Evolutionary conservation across 2,329 filamentous ascomycete species (phyloP).

Genomic region (Drechslera avenae): DNA sequence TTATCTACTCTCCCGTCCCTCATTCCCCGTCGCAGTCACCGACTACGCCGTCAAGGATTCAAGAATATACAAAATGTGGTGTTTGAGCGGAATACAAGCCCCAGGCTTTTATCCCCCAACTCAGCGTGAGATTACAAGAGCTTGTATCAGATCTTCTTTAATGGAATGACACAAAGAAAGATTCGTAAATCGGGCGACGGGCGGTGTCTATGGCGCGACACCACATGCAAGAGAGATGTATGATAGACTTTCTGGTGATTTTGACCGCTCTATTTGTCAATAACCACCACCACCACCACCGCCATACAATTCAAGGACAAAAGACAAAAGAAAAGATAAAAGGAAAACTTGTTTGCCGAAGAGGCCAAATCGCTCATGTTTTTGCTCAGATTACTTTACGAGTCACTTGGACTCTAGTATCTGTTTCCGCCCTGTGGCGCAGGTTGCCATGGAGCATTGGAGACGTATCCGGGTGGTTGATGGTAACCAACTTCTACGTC

Average conservation of each 20-base stretch:
- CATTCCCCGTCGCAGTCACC: neutral
- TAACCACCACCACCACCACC: neutral
- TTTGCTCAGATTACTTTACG: neutral
- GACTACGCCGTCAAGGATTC: neutral
- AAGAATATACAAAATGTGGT: neutral
- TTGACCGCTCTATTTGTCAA: constrained; percentile 4
- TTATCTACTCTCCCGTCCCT: neutral
- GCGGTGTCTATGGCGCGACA: neutral
- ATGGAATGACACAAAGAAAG: constrained; percentile 9
- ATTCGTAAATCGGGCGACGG: constrained; percentile 4
- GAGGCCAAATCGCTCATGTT: neutral
- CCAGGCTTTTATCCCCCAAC: constrained; percentile 6
- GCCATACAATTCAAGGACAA: neutral
- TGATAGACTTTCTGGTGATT: neutral
- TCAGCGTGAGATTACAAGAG: constrained; percentile 16
- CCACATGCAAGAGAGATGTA: constrained; percentile 1
- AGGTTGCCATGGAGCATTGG: constrained; percentile 36
- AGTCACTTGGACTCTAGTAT: constrained; percentile 23
- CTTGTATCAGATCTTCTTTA: constrained; percentile 14
- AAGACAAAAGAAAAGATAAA: neutral
- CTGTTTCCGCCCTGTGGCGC: constrained; percentile 30
- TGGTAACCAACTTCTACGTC: constrained; percentile 35
- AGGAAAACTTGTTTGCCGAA: neutral
- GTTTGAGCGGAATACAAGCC: constrained; percentile 1
- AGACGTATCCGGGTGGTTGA: constrained; percentile 27